A percentile compares a stretch with the other conserved stretches of the same genome.
Evolutionary conservation across 1,284 basidiomycete genomes (phyloP).

Genomic region (Rhodotorula sp.): DNA sequence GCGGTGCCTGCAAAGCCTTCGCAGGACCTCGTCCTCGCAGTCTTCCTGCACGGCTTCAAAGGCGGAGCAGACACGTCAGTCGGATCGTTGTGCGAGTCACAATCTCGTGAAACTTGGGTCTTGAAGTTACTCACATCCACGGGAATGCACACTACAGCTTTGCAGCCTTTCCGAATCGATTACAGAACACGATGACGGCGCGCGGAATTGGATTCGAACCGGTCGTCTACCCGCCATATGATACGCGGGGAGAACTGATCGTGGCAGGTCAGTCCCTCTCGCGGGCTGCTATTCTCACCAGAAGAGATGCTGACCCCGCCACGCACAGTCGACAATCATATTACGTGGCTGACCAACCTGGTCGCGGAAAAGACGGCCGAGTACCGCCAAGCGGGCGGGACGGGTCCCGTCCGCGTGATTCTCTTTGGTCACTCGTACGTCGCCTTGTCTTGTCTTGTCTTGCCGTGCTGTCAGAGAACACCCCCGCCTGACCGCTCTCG

Average conservation of each 20-base stretch:
- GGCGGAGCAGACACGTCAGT: conserved; percentile 35
- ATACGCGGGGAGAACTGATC: conserved; percentile 34
- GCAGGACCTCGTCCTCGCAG: conserved; percentile 20
- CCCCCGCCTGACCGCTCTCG: too few relatives aligned
- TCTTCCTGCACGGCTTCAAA: conserved; percentile 42
- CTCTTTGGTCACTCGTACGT: conserved; percentile 39
- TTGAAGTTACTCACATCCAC: background rate
- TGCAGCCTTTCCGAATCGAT: conserved; percentile 30
- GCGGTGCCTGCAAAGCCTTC: background rate
- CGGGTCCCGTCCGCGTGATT: conserved; percentile 21
- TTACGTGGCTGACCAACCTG: conserved; percentile 24
- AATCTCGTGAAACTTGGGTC: too few relatives aligned
- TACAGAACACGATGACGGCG: conserved; percentile 20
- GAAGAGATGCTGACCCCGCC: background rate
- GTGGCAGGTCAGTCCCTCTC: conserved; percentile 19
- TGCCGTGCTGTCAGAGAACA: too few relatives aligned
- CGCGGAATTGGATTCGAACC: conserved; percentile 20
- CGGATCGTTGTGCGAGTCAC: background rate
- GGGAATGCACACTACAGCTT: conserved; percentile 18
- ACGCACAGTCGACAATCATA: conserved; percentile 29
- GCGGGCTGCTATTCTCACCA: background rate
- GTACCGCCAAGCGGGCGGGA: conserved; percentile 23
- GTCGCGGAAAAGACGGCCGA: conserved; percentile 22
- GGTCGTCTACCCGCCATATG: conserved; percentile 37
- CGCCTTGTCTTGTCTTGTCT: too few relatives aligned